phyloP scores from a whole-genome alignment of 108 stramenopile species.

The Pseudonitzschia multistriata region DNA sequence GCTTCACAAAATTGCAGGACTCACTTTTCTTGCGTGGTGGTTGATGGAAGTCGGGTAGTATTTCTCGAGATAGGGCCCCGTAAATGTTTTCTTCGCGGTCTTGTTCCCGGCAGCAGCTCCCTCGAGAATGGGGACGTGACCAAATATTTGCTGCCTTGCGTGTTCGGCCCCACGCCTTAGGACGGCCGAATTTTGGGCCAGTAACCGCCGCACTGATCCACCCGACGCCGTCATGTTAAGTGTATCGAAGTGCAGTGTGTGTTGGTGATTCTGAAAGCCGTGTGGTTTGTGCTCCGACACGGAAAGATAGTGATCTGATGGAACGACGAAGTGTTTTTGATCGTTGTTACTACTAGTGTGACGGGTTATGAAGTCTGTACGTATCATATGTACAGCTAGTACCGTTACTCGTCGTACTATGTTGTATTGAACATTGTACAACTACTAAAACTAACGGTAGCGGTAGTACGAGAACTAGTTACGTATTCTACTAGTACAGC shows the following conservation, averaged over 20 bases:
- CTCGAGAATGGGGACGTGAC: conserved; percentile 64
- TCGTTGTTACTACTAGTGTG: no score
- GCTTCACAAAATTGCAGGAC: neutral
- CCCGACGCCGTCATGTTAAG: conserved; percentile 18
- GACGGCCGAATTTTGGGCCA: conserved; percentile 24
- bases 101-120: conserved; percentile 51
- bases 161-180: conserved; percentile 32
- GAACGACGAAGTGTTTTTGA: no score
- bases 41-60: conserved; percentile 79
- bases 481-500: no score
- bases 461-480: no score
- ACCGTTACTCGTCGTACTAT: no score
- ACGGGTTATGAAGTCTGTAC: no score
- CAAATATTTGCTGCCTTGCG: conserved; percentile 67
- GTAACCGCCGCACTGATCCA: conserved; percentile 13
- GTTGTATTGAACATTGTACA: no score
- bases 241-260: neutral
- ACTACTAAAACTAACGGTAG: no score
- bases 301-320: no score
- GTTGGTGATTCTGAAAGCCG: no score
- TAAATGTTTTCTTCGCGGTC: conserved; percentile 57
- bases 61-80: conserved; percentile 60
- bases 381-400: no score
- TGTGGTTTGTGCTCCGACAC: no score
- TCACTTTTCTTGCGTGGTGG: conserved; percentile 67